A percentile compares a stretch with the other conserved stretches of the same genome.
Conservation (phyloP, 805 yeast genomes). For the Wickerhamomyces bisporus region DNA sequence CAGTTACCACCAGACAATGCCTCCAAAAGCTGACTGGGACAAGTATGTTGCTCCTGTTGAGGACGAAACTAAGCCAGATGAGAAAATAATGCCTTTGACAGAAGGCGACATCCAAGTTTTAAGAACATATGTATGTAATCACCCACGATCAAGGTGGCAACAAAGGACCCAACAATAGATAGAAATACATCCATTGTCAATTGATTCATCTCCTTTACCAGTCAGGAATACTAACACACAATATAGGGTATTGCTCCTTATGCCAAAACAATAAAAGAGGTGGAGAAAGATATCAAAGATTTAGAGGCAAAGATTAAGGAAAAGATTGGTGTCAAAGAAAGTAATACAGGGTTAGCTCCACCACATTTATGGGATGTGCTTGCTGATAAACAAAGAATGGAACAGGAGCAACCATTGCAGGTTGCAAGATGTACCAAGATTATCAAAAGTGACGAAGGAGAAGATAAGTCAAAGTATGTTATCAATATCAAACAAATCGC, state of each 20-base stretch:
- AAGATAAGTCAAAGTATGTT: conserved; percentile 86
- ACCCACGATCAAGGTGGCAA: conserved; percentile 4
- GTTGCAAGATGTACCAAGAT: conserved; percentile 99
- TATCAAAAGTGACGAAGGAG: conserved; percentile 59
- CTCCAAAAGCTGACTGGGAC: conserved; percentile 99
- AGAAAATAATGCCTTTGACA: conserved; percentile 76
- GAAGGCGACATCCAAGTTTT: conserved; percentile 98
- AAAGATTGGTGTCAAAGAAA: conserved; percentile 88
- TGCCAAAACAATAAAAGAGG: conserved; percentile 69
- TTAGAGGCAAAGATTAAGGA: conserved; percentile 88
- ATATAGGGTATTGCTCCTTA: conserved; percentile 88
- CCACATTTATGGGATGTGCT: conserved; percentile 96
- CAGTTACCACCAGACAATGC: too few species aligned
- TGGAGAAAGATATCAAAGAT: conserved; percentile 81
- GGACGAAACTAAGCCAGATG: conserved; percentile 51
- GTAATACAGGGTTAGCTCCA: conserved; percentile 96
- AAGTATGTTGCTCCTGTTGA: conserved; percentile 88
- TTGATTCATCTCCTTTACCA: too few species aligned
- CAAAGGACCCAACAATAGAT: background rate
- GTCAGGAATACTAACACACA: conserved; percentile 11
- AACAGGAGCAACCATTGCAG: conserved; percentile 92
- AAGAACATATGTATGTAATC: conserved; percentile 62
- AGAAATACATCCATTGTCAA: background rate
- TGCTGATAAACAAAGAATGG: conserved; percentile 92
- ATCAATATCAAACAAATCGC: conserved; percentile 98